Evolutionary conservation across 2,329 filamentous ascomycete species (phyloP).

Genomic region (Aspergillus transmontanensis): DNA sequence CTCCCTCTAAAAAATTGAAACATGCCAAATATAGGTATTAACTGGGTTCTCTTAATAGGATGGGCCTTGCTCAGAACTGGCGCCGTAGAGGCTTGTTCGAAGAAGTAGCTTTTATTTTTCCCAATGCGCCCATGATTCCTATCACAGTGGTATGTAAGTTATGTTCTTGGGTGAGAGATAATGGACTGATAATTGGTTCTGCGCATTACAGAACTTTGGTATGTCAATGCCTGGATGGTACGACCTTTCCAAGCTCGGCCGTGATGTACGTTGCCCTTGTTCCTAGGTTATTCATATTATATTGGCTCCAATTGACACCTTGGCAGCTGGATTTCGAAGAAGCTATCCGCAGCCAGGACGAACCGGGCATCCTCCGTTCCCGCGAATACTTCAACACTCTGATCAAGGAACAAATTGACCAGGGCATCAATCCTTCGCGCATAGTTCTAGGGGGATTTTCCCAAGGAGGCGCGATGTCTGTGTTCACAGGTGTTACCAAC

Average conservation of each 20-base stretch:
- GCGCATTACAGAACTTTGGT: constrained; percentile 64
- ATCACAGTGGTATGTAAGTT: constrained; percentile 68
- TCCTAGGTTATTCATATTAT: constrained; percentile 4
- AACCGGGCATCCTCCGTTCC: constrained; percentile 71
- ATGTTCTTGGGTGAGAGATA: not conserved
- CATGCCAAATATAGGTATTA: not conserved
- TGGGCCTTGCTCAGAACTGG: constrained; percentile 84
- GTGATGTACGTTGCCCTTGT: constrained; percentile 35
- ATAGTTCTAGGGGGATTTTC: constrained; percentile 72
- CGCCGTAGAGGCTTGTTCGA: constrained; percentile 76
- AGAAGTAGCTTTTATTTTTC: constrained; percentile 92
- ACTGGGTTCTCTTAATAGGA: constrained; percentile 45
- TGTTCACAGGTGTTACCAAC: constrained; percentile 77
- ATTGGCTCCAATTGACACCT: not conserved
- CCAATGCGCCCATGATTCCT: constrained; percentile 83
- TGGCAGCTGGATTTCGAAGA: constrained; percentile 46
- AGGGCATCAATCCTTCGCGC: constrained; percentile 77
- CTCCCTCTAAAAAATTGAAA: not conserved
- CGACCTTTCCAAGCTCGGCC: constrained; percentile 50
- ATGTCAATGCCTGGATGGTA: constrained; percentile 75
- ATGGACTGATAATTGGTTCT: not conserved
- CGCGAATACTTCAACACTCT: constrained; percentile 76
- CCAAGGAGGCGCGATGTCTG: constrained; percentile 83
- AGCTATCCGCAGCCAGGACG: constrained; percentile 49
- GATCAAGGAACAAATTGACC: constrained; percentile 77